These are phyloP conservation scores for Cyberlindnera petersonii DNA, from an alignment of 805 yeast species.

Conservation along the genomic window DNA sequence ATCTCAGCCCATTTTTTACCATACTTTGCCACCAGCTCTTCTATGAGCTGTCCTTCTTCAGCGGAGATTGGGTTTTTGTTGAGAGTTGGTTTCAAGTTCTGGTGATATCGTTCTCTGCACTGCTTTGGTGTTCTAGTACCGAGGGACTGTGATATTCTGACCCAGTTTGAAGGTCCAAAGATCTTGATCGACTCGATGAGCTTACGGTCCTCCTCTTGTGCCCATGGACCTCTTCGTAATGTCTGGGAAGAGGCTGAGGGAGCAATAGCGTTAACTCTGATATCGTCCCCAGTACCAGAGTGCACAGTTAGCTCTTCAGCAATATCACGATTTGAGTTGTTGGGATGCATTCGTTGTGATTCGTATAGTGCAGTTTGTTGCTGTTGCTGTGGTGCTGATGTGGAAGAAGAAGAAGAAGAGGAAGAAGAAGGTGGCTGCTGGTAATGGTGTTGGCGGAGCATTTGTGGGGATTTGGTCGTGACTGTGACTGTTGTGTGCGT, in stretches of 20 bases:
- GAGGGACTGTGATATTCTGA: constrained; percentile 67
- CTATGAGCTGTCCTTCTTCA: constrained; percentile 81
- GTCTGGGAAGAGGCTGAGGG: constrained; percentile 9
- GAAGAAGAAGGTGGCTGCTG: too few relatives aligned
- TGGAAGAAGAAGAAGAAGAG: too few relatives aligned
- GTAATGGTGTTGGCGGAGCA: too few relatives aligned
- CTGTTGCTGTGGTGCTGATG: background rate
- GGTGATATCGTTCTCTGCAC: constrained; percentile 88
- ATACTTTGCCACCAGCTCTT: constrained; percentile 68
- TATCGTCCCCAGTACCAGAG: constrained; percentile 5
- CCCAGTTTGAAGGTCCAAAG: constrained; percentile 88
- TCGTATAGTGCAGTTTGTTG: background rate
- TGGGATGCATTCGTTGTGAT: background rate
- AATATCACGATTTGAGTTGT: background rate
- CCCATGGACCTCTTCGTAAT: constrained; percentile 79
- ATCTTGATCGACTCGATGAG: constrained; percentile 63
- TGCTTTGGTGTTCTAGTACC: constrained; percentile 85
- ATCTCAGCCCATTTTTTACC: constrained; percentile 96
- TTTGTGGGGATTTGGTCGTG: too few relatives aligned
- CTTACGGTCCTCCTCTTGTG: constrained; percentile 75
- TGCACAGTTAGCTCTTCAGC: constrained; percentile 2
- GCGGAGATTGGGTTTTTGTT: constrained; percentile 78
- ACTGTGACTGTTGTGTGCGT: too few relatives aligned
- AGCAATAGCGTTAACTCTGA: constrained; percentile 10
- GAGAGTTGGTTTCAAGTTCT: constrained; percentile 80